A percentile compares a stretch with the other conserved stretches of the same genome.
Conservation (phyloP, 495 filamentous ascomycete species). For the Parachaetomium inaequale region DNA sequence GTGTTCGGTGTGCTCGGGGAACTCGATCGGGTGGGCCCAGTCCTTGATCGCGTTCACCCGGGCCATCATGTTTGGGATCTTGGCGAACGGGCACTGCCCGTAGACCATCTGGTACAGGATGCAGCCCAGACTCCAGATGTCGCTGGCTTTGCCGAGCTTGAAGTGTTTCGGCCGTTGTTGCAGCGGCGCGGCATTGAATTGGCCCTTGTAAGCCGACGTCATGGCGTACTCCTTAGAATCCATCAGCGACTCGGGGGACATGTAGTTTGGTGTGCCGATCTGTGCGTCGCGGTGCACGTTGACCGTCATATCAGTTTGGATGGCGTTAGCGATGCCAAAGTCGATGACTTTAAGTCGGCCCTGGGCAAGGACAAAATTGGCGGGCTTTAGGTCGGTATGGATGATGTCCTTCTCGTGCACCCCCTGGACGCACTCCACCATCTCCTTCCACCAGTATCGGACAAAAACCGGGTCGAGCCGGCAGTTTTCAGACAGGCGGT, state of each 20-base stretch:
- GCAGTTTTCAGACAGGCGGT: constrained; percentile 67
- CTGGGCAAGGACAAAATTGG: constrained; percentile 86
- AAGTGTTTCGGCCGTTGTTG: constrained; percentile 63
- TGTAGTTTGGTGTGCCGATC: constrained; percentile 96
- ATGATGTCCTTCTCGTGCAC: constrained; percentile 89
- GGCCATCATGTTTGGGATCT: constrained; percentile 77
- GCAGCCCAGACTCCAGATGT: constrained; percentile 94
- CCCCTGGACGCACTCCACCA: constrained; percentile 90
- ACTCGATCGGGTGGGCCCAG: constrained; percentile 77
- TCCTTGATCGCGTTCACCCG: constrained; percentile 83
- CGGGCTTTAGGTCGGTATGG: constrained; percentile 93
- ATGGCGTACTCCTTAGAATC: constrained; percentile 67
- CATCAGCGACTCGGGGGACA: constrained; percentile 90
- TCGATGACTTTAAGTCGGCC: constrained; percentile 84
- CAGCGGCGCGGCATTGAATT: constrained; percentile 45
- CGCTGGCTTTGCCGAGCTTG: constrained; percentile 92
- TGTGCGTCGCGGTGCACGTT: constrained; percentile 96
- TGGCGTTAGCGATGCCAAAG: constrained; percentile 97
- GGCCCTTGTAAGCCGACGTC: constrained; percentile 38
- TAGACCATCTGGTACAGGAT: constrained; percentile 98
- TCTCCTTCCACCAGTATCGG: constrained; percentile 98
- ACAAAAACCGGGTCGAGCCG: constrained; percentile 83
- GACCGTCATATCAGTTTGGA: constrained; percentile 87
- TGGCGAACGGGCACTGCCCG: constrained; percentile 85
- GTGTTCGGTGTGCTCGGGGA: constrained; percentile 70